Percentiles rank a stretch among this genome's conserved stretches.
phyloP scores from a whole-genome alignment of 805 yeast species.

The Spencermartinsiella europaea region DNA sequence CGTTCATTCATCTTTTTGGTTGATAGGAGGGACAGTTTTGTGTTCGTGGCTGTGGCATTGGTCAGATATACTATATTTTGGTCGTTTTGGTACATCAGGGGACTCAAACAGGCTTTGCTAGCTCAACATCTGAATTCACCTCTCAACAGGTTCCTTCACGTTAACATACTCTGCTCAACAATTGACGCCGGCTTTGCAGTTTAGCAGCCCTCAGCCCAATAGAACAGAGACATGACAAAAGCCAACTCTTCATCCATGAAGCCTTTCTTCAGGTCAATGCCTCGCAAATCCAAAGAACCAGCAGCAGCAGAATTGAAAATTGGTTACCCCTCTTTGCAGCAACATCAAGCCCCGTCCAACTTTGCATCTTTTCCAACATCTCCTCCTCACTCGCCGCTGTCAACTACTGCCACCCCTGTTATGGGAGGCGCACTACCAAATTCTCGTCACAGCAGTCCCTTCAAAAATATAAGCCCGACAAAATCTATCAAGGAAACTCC shows the following conservation, averaged over 20 bases:
- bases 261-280: neutral
- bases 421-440: neutral
- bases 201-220: neutral
- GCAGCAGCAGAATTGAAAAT: neutral
- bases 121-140: too few relatives aligned
- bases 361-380: neutral
- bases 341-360: neutral
- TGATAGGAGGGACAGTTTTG: too few relatives aligned
- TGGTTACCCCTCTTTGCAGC: neutral
- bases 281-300: neutral
- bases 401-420: neutral
- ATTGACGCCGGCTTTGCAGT: neutral
- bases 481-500: neutral
- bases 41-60: too few relatives aligned
- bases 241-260: neutral
- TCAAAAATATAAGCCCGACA: neutral
- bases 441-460: neutral
- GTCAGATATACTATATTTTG: too few relatives aligned
- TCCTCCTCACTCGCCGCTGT: constrained; percentile 1
- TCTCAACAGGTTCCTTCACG: too few relatives aligned
- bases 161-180: too few relatives aligned
- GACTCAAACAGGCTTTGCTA: too few relatives aligned
- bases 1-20: too few relatives aligned
- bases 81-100: too few relatives aligned
- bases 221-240: neutral